Percentiles rank a stretch among this genome's conserved stretches.
Evolutionary conservation across 208 protist species (phyloP).

Genomic region (Trypanosomatidae sp.): DNA sequence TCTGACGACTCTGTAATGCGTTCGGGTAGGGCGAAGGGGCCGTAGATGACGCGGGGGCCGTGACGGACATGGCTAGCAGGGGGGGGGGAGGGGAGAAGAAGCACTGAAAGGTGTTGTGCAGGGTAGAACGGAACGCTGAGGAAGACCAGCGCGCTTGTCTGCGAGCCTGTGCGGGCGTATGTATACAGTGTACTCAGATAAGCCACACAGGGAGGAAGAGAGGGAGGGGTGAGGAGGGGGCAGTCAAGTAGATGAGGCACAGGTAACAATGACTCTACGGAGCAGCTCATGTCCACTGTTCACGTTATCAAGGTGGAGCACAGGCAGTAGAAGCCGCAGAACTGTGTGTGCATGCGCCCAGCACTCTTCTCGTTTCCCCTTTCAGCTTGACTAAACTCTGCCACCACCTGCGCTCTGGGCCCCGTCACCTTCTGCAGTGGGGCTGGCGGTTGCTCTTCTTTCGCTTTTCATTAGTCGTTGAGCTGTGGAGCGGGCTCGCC

Average conservation of each 20-base stretch:
- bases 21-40: constrained; percentile 45
- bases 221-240: background rate
- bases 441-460: background rate
- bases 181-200: background rate
- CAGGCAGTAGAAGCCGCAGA: background rate
- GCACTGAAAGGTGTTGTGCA: background rate
- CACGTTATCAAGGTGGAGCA: background rate
- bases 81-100: background rate
- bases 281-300: background rate
- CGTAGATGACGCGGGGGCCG: background rate
- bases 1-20: constrained; percentile 49
- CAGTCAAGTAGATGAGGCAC: background rate
- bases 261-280: background rate
- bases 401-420: too few relatives aligned
- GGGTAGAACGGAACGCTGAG: background rate
- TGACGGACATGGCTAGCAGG: constrained; percentile 9
- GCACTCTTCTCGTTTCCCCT: too few relatives aligned
- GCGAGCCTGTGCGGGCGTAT: background rate
- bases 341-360: background rate
- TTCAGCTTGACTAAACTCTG: too few relatives aligned
- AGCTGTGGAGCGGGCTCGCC: background rate
- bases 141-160: background rate
- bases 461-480: background rate
- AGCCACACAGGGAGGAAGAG: background rate
- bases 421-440: background rate